Evolutionary conservation across 441 rosid species (phyloP).

Genomic region (Pelargonium citronellum): DNA sequence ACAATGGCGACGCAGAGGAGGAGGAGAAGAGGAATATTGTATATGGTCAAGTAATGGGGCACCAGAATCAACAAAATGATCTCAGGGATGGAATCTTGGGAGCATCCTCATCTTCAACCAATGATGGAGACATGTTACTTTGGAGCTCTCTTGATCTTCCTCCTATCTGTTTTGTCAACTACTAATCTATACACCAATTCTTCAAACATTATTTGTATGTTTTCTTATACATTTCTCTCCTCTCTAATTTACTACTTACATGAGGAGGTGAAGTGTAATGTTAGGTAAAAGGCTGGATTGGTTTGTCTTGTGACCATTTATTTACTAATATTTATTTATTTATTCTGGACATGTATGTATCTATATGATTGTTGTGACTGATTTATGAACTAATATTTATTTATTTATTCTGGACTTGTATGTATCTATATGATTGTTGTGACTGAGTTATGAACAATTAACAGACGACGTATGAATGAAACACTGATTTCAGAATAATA

Average conservation of each 20-base stretch:
- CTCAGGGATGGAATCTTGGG: neutral
- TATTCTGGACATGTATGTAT: too few relatives aligned
- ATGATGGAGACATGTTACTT: slow-evolving; percentile 40
- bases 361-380: too few relatives aligned
- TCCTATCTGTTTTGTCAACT: slow-evolving; percentile 53
- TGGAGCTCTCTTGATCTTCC: slow-evolving; percentile 70
- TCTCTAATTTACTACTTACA: neutral
- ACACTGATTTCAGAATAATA: too few relatives aligned
- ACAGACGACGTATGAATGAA: too few relatives aligned
- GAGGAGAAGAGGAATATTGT: slow-evolving; percentile 21
- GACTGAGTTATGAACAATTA: too few relatives aligned
- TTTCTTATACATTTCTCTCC: neutral
- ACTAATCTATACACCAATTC: neutral
- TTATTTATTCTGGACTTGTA: too few relatives aligned
- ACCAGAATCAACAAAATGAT: neutral
- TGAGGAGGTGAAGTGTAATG: neutral
- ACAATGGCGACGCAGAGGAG: slow-evolving; percentile 21
- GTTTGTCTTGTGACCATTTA: neutral
- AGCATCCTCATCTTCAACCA: slow-evolving; percentile 23
- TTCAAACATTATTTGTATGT: neutral
- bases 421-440: too few relatives aligned
- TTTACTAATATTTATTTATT: too few relatives aligned
- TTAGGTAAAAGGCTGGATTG: neutral
- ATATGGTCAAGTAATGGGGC: too few relatives aligned
- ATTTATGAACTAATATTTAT: too few relatives aligned